Evolutionary conservation across 2,329 filamentous ascomycete species (phyloP).

Genomic region (Botrytis porri): DNA sequence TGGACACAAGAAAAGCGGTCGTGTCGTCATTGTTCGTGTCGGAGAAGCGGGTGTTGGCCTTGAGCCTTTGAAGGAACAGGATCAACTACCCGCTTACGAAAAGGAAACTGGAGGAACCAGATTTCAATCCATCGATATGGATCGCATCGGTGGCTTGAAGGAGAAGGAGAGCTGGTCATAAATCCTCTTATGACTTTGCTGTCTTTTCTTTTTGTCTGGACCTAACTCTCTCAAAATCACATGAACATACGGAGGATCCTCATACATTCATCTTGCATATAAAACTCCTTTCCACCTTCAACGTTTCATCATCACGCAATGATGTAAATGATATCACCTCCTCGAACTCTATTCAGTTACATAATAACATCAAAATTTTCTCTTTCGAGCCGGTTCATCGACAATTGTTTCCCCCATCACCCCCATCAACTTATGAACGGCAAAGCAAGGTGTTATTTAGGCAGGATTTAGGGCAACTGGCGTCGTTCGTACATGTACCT

Average conservation of each 20-base stretch:
- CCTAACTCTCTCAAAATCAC: not conserved
- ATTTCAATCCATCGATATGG: conserved; percentile 92
- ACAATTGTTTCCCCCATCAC: not conserved
- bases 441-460: conserved; percentile 12
- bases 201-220: conserved; percentile 7
- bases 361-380: conserved; percentile 12
- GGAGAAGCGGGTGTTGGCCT: conserved; percentile 85
- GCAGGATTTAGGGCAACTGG: conserved; percentile 7
- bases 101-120: conserved; percentile 67
- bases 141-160: conserved; percentile 89
- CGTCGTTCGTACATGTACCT: conserved; percentile 1
- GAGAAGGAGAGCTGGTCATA: conserved; percentile 61
- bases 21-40: conserved; percentile 87
- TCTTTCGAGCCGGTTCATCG: not conserved
- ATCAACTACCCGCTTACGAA: conserved; percentile 83
- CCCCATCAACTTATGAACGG: conserved; percentile 12
- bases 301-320: conserved; percentile 9
- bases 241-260: conserved; percentile 18
- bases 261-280: conserved; percentile 22
- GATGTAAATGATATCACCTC: conserved; percentile 18
- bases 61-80: conserved; percentile 75
- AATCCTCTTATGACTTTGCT: not conserved
- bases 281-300: conserved; percentile 11
- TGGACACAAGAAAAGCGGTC: conserved; percentile 77
- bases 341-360: not conserved